Base-by-base conservation (phyloP, 2,329 filamentous ascomycete genomes). In the Zasmidium angulare region DNA sequence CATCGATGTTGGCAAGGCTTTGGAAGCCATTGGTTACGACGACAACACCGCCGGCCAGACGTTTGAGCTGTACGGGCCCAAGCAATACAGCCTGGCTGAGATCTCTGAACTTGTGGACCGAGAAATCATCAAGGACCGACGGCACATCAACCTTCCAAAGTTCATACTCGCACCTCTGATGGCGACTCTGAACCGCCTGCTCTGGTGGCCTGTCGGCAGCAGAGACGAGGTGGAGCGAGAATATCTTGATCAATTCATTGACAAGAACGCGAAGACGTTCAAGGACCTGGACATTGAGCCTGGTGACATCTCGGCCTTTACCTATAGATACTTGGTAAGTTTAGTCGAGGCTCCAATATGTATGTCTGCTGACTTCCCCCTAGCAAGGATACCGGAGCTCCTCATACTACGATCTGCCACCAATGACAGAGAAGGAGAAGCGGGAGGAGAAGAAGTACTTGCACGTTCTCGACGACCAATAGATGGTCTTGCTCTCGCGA, bases 391-490 rank as follows among this genome's bases (percentile, higher is more conserved):
- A 91, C 83, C 89, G 95, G 74, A 93, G 90, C 78, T 85, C 89
- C 59, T 85, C 87, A 71, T 95, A 88, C 84, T 96, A 96, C 77
- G 93, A 99, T 74, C 83, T 98, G 67, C 95, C 95, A 53, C 93
- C 95, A 51, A 88, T 93, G 71, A 97, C 93, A 31, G 93, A 97
- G 80, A 90, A 89, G 77, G 95, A 99, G 83, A 95, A 88, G 84
- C 84, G 85, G 70, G 93, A 98, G 77, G 93, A 98, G 79, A 95
- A 88, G 85, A 95, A 97, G 83, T 99, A 96, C 76, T 81, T 98
- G 76, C 95, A 99, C 76, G 93, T 99, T 62, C 81, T 91, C 73
- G 91, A 96, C 75, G 89, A 95, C 76, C 86, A 92, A 82, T 95
- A 87, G 79, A 70, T 23, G 48, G 46, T 20, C 20, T 29, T n/a